phyloP scores from a whole-genome alignment of 345 rosid genomes.

The Aegle marmelos region DNA sequence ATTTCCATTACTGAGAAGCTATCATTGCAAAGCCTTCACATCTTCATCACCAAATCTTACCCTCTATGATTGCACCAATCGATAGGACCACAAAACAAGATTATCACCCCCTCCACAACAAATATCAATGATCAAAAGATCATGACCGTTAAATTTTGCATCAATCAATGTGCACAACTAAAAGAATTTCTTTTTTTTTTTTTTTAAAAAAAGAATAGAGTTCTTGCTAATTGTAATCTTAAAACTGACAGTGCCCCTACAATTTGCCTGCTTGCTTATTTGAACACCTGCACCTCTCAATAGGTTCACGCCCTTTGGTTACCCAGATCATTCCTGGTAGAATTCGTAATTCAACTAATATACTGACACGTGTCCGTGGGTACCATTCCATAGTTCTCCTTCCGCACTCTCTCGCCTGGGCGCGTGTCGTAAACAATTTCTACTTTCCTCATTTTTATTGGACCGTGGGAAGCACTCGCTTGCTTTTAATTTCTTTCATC shows the following conservation, averaged over 20 bases:
- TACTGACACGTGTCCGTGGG: constrained; percentile 33
- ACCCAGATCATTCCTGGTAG: constrained; percentile 31
- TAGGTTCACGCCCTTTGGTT: constrained; percentile 20
- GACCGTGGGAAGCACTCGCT: background rate
- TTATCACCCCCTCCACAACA: background rate
- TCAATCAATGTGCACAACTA: background rate
- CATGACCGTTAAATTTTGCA: background rate
- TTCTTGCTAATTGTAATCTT: constrained; percentile 24
- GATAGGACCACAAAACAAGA: background rate
- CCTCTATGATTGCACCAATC: constrained; percentile 29
- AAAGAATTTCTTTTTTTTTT: too few species aligned
- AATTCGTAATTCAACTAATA: constrained; percentile 25
- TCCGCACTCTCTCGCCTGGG: background rate
- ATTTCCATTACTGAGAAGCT: constrained; percentile 41
- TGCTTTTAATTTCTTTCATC: background rate
- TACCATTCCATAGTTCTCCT: background rate
- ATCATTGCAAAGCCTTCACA: constrained; percentile 51
- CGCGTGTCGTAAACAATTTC: background rate
- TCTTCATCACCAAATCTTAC: constrained; percentile 41
- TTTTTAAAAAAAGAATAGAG: constrained; percentile 18
- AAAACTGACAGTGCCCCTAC: constrained; percentile 27
- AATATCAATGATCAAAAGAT: background rate
- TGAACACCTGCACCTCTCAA: constrained; percentile 18
- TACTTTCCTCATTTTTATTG: too few species aligned
- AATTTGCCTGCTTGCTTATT: constrained; percentile 29